Base-by-base conservation (phyloP, 2,329 filamentous ascomycete genomes). In the Scedosporium dehoogii region DNA sequence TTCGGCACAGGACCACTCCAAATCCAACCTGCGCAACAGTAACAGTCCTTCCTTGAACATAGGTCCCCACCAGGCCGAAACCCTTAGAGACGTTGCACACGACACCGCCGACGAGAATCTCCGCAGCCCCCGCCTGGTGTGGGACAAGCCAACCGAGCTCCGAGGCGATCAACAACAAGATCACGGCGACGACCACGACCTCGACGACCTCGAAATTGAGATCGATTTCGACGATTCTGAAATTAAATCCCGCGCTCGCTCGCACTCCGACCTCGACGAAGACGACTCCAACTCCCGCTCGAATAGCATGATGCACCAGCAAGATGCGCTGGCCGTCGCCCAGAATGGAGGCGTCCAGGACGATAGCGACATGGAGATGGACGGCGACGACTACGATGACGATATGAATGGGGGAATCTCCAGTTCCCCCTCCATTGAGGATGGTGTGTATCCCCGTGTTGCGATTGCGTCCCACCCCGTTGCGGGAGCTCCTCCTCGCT, bases 381-480 rank as follows among this genome's bases (percentile, higher is more conserved):
- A 85, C 58, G 87, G 88, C 69, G 89, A 90, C 64, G 89, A 90
- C 68, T 78, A 92, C 73, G 92, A 96, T 71, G 81, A 97, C 75
- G 93, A 97, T 75, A 87, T 96, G 86, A 91, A 96, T 89, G 94
- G 97, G 79, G 94, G 94, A 76, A 97, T 99, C 68, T 97, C 93
- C 70, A 97, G 92, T 76, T 97, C 93, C 70, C 94, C 94, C 72
- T 97, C 93, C 69, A 99, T 99, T 76, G 92, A 96, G 81, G 93
- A 97, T 88, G 93, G 93, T 99, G 92, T 94, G 80, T 78, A 76
- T 75, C 76, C 72, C 42, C 48, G 27, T 41, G 33, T 41, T 59
- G 53, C 42, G 48, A 38, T 6, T 58, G n/a, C 56, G 23, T 29
- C 51, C 21, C 51, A 12, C 6, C 14, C 56, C 27, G 58, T 58